Base-by-base conservation (phyloP, 2,329 filamentous ascomycete species). In the Exophiala calicioides region DNA sequence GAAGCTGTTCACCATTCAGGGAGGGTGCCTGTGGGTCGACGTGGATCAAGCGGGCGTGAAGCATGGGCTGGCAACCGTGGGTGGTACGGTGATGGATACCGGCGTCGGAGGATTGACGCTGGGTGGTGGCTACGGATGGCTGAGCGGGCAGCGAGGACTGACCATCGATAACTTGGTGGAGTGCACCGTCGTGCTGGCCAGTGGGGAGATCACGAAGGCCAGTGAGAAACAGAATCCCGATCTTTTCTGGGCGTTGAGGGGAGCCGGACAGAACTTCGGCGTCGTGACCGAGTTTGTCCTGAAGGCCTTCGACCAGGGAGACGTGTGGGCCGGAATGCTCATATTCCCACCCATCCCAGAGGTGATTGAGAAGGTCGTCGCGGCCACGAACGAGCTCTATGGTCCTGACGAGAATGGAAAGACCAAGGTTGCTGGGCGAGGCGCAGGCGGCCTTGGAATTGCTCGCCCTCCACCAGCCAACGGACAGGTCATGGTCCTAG, bases 11-110 rank as follows among this genome's bases (percentile, higher is more conserved):
- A 68, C 63, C 0, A 74, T 71, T 15, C 71, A 75, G 45, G 77
- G 79, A 19, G 78, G 79, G 5, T 71, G 73, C 32, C 58, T 69
- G 2, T 81, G 79, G 77, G 66, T 64, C 44, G 75, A 81, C 56
- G 73, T 82, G 9, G 79, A 83, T 53, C 62, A 68, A 4, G 73
- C 72, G 0, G 73, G 73, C 0, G 75, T 67, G 40, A 62, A 71
- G 36, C 65, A 78, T 56, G 71, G 72, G 0, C 70, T 84, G 2
- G 80, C 79, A 2, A 79, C 79, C 1, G 77, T 82, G 0, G 80
- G 80, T 6, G 81, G 81, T 2, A 82, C 80, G 0, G 78, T 84
- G 7, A 78, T 78, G 31, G 77, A 83, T 53, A 84, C 80, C 1
- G 81, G 81, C 4, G 76, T 84, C 4, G 80, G 78, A 2, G 81